phyloP scores from a whole-genome alignment of 208 protist species.

The Acanthamoeba culbertsoni region DNA sequence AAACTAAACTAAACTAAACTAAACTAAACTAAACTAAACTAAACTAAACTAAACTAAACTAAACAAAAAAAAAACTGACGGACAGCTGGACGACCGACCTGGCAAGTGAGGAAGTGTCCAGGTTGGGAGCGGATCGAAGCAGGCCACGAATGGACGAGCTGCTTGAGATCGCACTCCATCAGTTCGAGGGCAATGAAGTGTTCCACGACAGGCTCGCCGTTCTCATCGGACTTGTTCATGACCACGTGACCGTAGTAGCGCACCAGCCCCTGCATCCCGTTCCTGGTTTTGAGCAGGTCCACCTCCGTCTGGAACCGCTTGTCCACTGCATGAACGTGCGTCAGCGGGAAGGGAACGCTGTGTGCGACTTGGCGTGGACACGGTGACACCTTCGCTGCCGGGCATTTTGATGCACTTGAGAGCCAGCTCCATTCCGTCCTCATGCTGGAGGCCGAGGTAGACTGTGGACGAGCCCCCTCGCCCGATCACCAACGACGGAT shows the following conservation, averaged over 20 bases:
- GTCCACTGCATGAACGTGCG: not conserved
- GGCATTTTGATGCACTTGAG: not conserved
- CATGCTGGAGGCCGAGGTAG: not conserved
- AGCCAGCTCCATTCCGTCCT: not conserved
- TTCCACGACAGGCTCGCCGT: not conserved
- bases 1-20: not conserved
- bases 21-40: not conserved
- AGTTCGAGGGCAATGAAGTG: constrained; percentile 34
- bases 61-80: not conserved
- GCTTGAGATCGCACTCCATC: constrained; percentile 23
- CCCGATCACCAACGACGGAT: not conserved
- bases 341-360: too few relatives aligned
- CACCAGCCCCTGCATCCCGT: not conserved
- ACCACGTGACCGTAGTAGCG: constrained; percentile 27
- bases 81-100: too few relatives aligned
- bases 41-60: not conserved
- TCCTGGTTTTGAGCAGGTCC: not conserved
- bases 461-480: not conserved
- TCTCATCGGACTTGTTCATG: not conserved
- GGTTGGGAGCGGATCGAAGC: not conserved
- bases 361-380: not conserved
- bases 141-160: not conserved
- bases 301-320: not conserved
- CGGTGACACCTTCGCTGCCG: not conserved
- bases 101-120: not conserved